A percentile compares a stretch with the other conserved stretches of the same genome.
Conservation (phyloP, 306 rosid genomes). For the Quillaja saponaria region DNA sequence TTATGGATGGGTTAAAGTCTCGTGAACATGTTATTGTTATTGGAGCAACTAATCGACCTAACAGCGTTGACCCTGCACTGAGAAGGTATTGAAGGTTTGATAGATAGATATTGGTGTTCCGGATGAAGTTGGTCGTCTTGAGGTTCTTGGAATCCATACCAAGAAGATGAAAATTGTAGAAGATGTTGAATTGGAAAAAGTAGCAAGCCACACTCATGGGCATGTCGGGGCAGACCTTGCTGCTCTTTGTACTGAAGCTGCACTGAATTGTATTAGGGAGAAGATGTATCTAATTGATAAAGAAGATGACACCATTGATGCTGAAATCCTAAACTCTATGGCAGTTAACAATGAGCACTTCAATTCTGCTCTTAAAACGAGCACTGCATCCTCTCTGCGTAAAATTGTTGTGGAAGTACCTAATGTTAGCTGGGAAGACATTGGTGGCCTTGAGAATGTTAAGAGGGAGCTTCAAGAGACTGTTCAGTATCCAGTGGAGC, state of each 20-base stretch:
- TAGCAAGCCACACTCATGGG: not conserved
- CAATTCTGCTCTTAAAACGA: not conserved
- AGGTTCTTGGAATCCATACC: slow-evolving; percentile 2
- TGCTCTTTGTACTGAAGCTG: not conserved
- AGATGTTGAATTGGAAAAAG: not conserved
- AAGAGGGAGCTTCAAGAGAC: slow-evolving; percentile 12
- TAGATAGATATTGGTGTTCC: slow-evolving; percentile 2
- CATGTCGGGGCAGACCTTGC: slow-evolving; percentile 3
- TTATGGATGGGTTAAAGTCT: not conserved
- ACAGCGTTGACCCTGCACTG: not conserved
- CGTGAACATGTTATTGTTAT: slow-evolving; percentile 2
- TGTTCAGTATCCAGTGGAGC: slow-evolving; percentile 1
- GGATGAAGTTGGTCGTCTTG: not conserved
- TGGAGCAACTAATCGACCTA: slow-evolving; percentile 1
- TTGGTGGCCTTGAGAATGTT: not conserved
- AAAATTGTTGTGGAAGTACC: slow-evolving; percentile 3
- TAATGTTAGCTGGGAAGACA: not conserved
- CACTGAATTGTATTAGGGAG: slow-evolving; percentile 1
- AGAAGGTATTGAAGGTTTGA: not conserved
- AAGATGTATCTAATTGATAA: too few relatives aligned
- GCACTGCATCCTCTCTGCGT: slow-evolving; percentile 1
- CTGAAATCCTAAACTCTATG: not conserved
- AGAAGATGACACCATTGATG: too few relatives aligned
- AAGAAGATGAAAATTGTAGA: not conserved
- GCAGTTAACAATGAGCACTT: slow-evolving; percentile 1